These are phyloP conservation scores for Lactarius tabidus DNA, from an alignment of 768 basidiomycete genomes.

Conservation along the genomic window DNA sequence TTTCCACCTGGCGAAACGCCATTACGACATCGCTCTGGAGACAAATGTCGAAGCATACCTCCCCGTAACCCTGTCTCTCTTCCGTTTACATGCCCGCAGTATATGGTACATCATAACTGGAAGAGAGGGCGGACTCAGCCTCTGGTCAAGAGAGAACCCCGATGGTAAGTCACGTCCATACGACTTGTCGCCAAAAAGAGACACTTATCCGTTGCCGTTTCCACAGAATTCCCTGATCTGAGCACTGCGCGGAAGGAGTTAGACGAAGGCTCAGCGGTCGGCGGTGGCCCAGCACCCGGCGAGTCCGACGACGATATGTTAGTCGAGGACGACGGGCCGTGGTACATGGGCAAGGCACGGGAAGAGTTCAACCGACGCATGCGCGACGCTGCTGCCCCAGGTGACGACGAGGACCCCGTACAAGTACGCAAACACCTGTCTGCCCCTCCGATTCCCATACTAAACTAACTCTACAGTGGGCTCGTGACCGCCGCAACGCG, in stretches of 20 bases:
- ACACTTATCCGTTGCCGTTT: background rate
- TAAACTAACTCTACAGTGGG: constrained; percentile 51
- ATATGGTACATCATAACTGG: constrained; percentile 68
- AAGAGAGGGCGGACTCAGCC: constrained; percentile 59
- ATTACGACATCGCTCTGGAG: constrained; percentile 87
- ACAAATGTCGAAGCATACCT: constrained; percentile 87
- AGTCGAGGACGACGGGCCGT: constrained; percentile 56
- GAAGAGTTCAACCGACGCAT: constrained; percentile 68
- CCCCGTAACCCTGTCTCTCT: constrained; percentile 77
- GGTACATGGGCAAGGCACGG: constrained; percentile 80
- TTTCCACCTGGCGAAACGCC: constrained; percentile 93
- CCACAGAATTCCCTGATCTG: constrained; percentile 4
- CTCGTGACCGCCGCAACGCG: constrained; percentile 64
- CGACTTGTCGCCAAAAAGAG: background rate
- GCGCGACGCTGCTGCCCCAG: constrained; percentile 39
- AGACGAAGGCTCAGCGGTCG: constrained; percentile 10
- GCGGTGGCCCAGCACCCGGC: constrained; percentile 7
- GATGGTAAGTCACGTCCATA: constrained; percentile 37
- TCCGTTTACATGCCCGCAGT: constrained; percentile 78
- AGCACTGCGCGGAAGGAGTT: constrained; percentile 19
- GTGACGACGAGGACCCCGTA: constrained; percentile 67
- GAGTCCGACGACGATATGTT: constrained; percentile 31
- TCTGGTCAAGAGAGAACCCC: constrained; percentile 56
- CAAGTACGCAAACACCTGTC: constrained; percentile 40
- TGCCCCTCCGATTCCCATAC: background rate